Conservation (phyloP, 2,329 filamentous ascomycete genomes). For the Alternaria infectoria region DNA sequence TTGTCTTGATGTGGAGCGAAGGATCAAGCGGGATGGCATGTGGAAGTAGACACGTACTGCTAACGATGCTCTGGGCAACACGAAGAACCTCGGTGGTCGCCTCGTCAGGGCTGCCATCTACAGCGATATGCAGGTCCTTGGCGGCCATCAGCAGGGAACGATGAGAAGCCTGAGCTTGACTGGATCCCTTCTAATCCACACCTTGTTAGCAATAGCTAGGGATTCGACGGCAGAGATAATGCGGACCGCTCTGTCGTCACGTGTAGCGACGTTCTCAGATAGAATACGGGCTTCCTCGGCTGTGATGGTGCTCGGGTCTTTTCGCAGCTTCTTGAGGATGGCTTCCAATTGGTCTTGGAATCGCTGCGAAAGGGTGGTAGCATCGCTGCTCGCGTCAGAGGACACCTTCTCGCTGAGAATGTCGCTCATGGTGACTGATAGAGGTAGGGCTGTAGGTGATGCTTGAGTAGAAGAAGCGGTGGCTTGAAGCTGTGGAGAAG, state of each 20-base stretch:
- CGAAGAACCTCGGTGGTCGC: slow-evolving; percentile 36
- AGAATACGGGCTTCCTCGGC: slow-evolving; percentile 40
- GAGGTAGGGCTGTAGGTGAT: slow-evolving; percentile 1
- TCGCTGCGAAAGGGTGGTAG: not conserved
- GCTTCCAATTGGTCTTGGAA: slow-evolving; percentile 5
- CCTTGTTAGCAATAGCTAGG: slow-evolving; percentile 32
- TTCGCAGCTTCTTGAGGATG: slow-evolving; percentile 27
- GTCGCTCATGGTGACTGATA: slow-evolving; percentile 7
- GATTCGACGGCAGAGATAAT: slow-evolving; percentile 40
- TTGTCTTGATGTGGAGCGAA: not conserved
- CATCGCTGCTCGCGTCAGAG: not conserved
- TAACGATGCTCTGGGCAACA: slow-evolving; percentile 34
- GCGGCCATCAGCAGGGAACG: slow-evolving; percentile 30
- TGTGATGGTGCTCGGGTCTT: slow-evolving; percentile 35
- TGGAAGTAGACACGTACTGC: slow-evolving; percentile 29
- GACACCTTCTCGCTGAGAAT: not conserved
- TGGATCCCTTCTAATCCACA: slow-evolving; percentile 19
- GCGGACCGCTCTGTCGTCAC: slow-evolving; percentile 27
- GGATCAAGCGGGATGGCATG: not conserved
- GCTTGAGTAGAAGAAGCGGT: not conserved
- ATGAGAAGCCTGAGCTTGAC: slow-evolving; percentile 20
- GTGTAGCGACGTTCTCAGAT: slow-evolving; percentile 31
- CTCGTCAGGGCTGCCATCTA: slow-evolving; percentile 30
- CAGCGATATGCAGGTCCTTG: slow-evolving; percentile 35
- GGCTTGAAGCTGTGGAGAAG: not conserved